Conservation (phyloP, 768 basidiomycete species). For the Tricholoma sp. region DNA sequence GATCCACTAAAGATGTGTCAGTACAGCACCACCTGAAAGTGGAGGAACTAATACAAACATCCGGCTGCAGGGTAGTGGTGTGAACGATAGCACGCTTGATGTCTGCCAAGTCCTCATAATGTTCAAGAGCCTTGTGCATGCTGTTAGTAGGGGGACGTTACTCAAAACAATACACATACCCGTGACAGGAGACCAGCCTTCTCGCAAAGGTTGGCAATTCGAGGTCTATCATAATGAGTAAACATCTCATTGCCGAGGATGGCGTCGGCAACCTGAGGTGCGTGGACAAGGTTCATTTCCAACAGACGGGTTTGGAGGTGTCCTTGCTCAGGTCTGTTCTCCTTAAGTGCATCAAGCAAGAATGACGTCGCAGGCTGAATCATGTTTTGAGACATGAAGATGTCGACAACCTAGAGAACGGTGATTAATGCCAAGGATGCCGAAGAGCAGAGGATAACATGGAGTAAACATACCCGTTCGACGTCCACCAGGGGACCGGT, state of each 20-base stretch:
- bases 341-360: slow-evolving; percentile 95
- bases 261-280: slow-evolving; percentile 98
- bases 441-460: not conserved
- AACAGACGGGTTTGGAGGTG: slow-evolving; percentile 93
- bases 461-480: slow-evolving; percentile 55
- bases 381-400: slow-evolving; percentile 99
- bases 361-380: slow-evolving; percentile 99
- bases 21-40: not conserved
- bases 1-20: slow-evolving; percentile 63
- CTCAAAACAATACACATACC: slow-evolving; percentile 40
- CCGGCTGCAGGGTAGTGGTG: slow-evolving; percentile 74
- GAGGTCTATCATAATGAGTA: slow-evolving; percentile 89
- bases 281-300: slow-evolving; percentile 97
- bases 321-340: slow-evolving; percentile 96
- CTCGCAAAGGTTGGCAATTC: slow-evolving; percentile 97
- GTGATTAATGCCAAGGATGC: not conserved
- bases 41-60: slow-evolving; percentile 42
- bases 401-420: slow-evolving; percentile 75
- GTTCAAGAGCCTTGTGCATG: slow-evolving; percentile 76
- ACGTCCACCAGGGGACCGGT: slow-evolving; percentile 87
- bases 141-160: not conserved
- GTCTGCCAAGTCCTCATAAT: slow-evolving; percentile 96
- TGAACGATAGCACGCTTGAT: slow-evolving; percentile 99
- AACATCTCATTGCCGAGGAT: slow-evolving; percentile 99
- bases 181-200: slow-evolving; percentile 95